A percentile compares a stretch with the other conserved stretches of the same genome.
These are phyloP conservation scores for Magnaporthiopsis rhizophila DNA, from an alignment of 2,329 filamentous ascomycete genomes.

Conservation along the genomic window DNA sequence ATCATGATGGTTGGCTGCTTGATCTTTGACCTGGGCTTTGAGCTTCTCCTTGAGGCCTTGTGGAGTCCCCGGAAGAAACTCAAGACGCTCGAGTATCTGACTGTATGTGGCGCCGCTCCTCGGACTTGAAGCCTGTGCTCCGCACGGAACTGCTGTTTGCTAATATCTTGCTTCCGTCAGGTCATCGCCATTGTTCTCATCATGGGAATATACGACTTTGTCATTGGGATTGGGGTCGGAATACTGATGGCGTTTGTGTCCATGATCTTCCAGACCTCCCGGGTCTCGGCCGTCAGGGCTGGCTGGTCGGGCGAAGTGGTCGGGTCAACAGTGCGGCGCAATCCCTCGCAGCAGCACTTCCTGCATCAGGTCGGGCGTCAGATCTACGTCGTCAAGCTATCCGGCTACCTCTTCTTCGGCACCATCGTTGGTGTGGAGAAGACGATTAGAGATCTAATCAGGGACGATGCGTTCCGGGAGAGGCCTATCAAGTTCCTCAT, in stretches of 20 bases:
- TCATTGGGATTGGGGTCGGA: conserved; percentile 84
- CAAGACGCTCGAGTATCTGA: conserved; percentile 79
- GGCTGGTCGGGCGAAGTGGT: conserved; percentile 87
- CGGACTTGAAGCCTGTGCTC: background rate
- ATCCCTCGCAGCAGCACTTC: conserved; percentile 82
- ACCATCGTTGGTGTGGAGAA: conserved; percentile 94
- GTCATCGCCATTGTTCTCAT: conserved; percentile 83
- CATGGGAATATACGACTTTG: conserved; percentile 97
- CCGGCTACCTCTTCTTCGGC: conserved; percentile 95
- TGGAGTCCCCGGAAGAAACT: conserved; percentile 85
- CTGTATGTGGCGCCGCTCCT: conserved; percentile 39
- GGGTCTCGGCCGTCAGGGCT: conserved; percentile 79
- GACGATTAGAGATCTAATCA: conserved; percentile 72
- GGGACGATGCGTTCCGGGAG: conserved; percentile 69
- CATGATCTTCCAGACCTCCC: conserved; percentile 84
- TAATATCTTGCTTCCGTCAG: conserved; percentile 23
- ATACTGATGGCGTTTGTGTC: conserved; percentile 88
- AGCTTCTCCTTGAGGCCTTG: conserved; percentile 80
- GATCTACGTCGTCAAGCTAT: conserved; percentile 84
- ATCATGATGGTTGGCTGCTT: conserved; percentile 94
- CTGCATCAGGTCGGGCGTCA: conserved; percentile 78
- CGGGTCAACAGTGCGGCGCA: conserved; percentile 84
- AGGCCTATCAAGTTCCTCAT: conserved; percentile 84
- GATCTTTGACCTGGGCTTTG: conserved; percentile 92
- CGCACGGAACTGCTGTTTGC: background rate